Base-by-base conservation (phyloP, 2,329 filamentous ascomycete genomes). In the Xylariaceae sp. region DNA sequence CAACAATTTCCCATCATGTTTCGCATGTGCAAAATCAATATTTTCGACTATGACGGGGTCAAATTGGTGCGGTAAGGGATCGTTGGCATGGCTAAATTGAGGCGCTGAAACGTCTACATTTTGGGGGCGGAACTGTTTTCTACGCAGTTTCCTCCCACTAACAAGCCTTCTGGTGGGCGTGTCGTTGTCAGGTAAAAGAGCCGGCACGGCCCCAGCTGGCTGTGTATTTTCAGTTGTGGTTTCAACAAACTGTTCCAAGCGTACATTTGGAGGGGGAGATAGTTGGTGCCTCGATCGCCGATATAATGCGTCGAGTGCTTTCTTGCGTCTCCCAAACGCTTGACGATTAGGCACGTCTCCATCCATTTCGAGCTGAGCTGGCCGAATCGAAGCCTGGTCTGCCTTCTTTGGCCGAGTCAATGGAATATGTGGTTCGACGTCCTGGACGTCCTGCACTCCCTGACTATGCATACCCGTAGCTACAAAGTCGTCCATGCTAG, bases 281-380 rank as follows among this genome's bases (percentile, higher is more conserved):
- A 64, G 53, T 14, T 56, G 58, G 43, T 67, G 71, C 12, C 65
- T 69, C 22, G 65, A 66, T 48, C 65, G 73, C 46, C 73, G 74
- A 63, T 80, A 86, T 19, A 84, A 60, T 19, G 71, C 73, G 63
- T 87, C 83, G 6, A 86, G 68, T 10, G 72, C 67, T 56, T 70
- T 77, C 63, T 86, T 86, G 19, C 71, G 75, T 3, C 71, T 69
- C 46, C 74, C 69, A 54, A 86, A 84, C 10, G 67, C 69, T 42
- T 69, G 63, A 7, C 66, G 66, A 18, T 60, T 65, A 11, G 64
- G 62, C 39, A 66, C 67, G 31, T 62, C 53, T 33, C 74, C 72
- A 9, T 73, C 69, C 31, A 70, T 73, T 61, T 86, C 83, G 10
- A 86, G 68, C 56, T 84, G 81, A 5, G 82, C 83, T 17, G 79